These are phyloP conservation scores for Nyctanthes arbortristis DNA, from an alignment of 257 asterid species.

Conservation along the genomic window DNA sequence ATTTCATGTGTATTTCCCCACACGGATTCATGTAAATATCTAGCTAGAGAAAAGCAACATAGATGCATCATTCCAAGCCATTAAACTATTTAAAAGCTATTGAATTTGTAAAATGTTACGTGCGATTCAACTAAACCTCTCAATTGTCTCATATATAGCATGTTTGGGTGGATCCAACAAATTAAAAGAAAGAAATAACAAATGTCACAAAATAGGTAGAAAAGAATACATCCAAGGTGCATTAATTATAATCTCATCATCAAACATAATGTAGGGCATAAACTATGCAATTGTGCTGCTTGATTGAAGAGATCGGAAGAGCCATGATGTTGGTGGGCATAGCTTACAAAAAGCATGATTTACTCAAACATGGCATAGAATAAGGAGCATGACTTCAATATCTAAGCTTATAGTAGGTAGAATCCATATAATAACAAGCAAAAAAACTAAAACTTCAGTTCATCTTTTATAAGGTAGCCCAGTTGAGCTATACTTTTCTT, in stretches of 20 bases:
- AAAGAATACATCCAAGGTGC: constrained; percentile 28
- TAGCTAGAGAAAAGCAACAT: constrained; percentile 36
- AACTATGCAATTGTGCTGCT: constrained; percentile 48
- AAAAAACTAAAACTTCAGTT: too few relatives aligned
- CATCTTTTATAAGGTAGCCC: too few relatives aligned
- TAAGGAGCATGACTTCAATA: neutral
- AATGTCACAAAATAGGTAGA: neutral
- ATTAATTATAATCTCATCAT: constrained; percentile 34
- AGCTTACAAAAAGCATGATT: constrained; percentile 28
- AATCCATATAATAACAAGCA: neutral
- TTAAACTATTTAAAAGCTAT: constrained; percentile 32
- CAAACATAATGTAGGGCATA: constrained; percentile 45
- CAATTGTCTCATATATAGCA: constrained; percentile 18
- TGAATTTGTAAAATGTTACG: constrained; percentile 35
- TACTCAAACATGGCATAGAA: neutral
- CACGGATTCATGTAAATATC: constrained; percentile 20
- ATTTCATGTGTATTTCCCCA: neutral
- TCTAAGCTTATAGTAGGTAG: neutral
- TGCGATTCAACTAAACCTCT: constrained; percentile 49
- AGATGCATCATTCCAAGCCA: constrained; percentile 26
- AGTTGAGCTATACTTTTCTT: too few relatives aligned
- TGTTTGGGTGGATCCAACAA: constrained; percentile 40
- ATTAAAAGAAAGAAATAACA: neutral
- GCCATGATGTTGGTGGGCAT: constrained; percentile 67
- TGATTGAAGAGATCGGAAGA: constrained; percentile 45